Evolutionary conservation across 371 early-diverging fungal genomes (phyloP), one percentile per base, ranked within the genome.

Genomic region (Funneliformis caledonium): DNA sequence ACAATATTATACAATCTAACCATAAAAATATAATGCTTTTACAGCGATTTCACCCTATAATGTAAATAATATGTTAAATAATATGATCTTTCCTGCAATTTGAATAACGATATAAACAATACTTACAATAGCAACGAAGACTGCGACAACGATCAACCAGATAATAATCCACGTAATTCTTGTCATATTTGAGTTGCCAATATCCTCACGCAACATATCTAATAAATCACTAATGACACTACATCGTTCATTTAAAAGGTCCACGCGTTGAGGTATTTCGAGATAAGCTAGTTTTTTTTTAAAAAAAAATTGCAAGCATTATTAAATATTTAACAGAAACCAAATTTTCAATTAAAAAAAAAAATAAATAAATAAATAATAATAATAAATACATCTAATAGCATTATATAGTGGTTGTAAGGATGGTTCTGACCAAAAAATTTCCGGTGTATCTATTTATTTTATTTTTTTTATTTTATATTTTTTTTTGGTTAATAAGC

Each of bases 351-450:
- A 7, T 56, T n/a, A 56, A 9, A 47, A 19, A 56, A 56, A 56
- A 7, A 56, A 37, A 64, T 33, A 26, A 26, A 26, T 26, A 26
- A 26, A 26, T 26, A 26, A 26, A 26, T 26, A 26, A 26, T 26
- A 26, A 26, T 37, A 42, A 19, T 19, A 45, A 42, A 69, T 69
- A 73, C 92, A 89, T 72, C 95, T 87, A 45, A 92, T 92, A 6
- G 93, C 94, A 81, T 87, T 88, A 77, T 94, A 95, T 48, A 95
- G 80, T 11, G 95, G 95, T 79, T 94, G 93, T 61, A 95, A 85
- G 14, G 92, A 88, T 8, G 95, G 95, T 72, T 95, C 93, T 6
- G 93, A 91, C 94, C 94, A 95, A 78, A 95, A 95, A 62, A 95
- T 91, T 81, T 96, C 96, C 48, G 96, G 96, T 37, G 93, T 92